These are phyloP conservation scores for Verticillium tricorpus DNA, from an alignment of 2,329 filamentous ascomycete genomes.

Conservation along the genomic window DNA sequence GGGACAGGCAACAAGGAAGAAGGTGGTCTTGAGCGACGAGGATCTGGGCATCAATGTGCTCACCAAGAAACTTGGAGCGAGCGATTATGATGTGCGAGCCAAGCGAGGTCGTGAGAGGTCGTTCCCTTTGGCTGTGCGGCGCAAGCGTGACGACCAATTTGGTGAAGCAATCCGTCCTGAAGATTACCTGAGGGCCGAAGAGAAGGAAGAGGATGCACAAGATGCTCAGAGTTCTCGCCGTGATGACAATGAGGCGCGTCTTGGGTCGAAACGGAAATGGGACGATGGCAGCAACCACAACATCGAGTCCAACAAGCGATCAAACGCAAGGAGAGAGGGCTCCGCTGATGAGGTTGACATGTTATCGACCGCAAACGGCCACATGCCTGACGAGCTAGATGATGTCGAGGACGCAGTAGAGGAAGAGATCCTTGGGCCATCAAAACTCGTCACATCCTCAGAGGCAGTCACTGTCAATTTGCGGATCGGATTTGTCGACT, in stretches of 20 bases:
- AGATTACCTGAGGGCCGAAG: constrained; percentile 89
- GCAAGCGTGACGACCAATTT: constrained; percentile 82
- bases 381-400: constrained; percentile 51
- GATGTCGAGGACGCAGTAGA: constrained; percentile 48
- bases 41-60: constrained; percentile 90
- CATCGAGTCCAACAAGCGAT: constrained; percentile 53
- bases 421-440: constrained; percentile 57
- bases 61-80: constrained; percentile 81
- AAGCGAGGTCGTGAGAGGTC: constrained; percentile 91
- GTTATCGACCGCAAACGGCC: constrained; percentile 26
- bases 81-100: constrained; percentile 86
- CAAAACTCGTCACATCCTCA: constrained; percentile 65
- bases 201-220: constrained; percentile 71
- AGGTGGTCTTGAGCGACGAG: constrained; percentile 80
- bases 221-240: constrained; percentile 47
- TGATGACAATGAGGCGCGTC: constrained; percentile 50
- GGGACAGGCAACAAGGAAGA: constrained; percentile 78
- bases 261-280: constrained; percentile 95
- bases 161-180: constrained; percentile 91
- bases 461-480: constrained; percentile 65
- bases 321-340: constrained; percentile 38
- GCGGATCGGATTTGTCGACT: constrained; percentile 84
- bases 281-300: constrained; percentile 51
- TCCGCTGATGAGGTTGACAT: constrained; percentile 42
- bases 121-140: constrained; percentile 80